phyloP scores from a whole-genome alignment of 2,329 filamentous ascomycete species.

The Plenodomus biglobosus region DNA sequence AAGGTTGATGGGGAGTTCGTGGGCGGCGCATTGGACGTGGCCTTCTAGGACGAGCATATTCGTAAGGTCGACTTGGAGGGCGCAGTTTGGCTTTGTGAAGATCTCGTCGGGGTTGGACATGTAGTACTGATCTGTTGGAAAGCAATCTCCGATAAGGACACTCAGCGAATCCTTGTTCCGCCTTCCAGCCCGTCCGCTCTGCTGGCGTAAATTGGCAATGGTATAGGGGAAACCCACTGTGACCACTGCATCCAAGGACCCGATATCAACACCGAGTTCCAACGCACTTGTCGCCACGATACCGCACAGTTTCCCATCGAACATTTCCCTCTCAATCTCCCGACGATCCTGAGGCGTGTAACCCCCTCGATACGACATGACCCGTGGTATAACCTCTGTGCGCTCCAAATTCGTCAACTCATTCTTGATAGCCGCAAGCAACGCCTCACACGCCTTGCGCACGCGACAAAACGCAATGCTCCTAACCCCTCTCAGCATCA shows the following conservation, averaged over 20 bases:
- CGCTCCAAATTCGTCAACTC: conserved; percentile 75
- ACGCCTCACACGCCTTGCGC: conserved; percentile 81
- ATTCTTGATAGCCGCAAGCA: conserved; percentile 76
- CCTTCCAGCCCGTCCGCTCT: conserved; percentile 88
- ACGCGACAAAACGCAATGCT: conserved; percentile 93
- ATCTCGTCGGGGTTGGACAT: conserved; percentile 96
- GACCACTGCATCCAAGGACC: conserved; percentile 87
- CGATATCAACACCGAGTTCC: conserved; percentile 94
- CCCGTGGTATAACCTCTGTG: conserved; percentile 71
- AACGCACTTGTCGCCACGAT: conserved; percentile 93
- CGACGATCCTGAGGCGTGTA: conserved; percentile 91
- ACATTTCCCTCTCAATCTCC: conserved; percentile 92
- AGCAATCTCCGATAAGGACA: conserved; percentile 84
- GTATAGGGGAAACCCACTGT: conserved; percentile 95
- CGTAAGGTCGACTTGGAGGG: conserved; percentile 85
- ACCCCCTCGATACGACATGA: conserved; percentile 95
- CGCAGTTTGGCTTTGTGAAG: conserved; percentile 86
- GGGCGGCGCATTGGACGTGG: conserved; percentile 92
- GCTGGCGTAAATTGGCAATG: conserved; percentile 90
- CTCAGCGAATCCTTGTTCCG: conserved; percentile 92
- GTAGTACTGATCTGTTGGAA: conserved; percentile 90
- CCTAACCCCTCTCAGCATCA: conserved; percentile 83
- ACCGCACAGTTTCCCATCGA: conserved; percentile 87
- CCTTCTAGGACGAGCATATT: conserved; percentile 92
- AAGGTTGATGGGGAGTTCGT: conserved; percentile 88